A percentile compares a stretch with the other conserved stretches of the same genome.
Conservation (phyloP, 1,284 basidiomycete species). For the Meripilus lineatus region DNA sequence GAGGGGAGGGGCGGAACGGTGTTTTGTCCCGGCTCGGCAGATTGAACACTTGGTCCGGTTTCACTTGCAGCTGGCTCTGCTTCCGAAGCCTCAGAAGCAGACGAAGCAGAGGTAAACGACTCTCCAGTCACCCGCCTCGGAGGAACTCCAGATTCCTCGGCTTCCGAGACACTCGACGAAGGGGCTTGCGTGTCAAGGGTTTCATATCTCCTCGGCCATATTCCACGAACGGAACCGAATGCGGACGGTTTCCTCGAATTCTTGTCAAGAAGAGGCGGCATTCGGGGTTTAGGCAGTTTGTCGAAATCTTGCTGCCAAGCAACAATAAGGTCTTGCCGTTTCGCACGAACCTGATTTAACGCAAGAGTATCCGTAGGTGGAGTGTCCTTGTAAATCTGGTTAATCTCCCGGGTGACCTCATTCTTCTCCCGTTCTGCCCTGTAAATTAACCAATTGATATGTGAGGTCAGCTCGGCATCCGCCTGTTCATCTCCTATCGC, state of each 20-base stretch:
- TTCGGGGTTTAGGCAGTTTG: constrained; percentile 59
- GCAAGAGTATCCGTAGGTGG: constrained; percentile 82
- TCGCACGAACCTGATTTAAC: constrained; percentile 83
- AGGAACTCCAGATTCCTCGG: constrained; percentile 54
- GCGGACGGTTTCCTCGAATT: constrained; percentile 50
- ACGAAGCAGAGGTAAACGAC: constrained; percentile 49
- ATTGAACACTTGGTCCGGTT: not conserved
- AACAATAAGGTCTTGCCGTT: constrained; percentile 92
- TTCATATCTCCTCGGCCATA: constrained; percentile 62
- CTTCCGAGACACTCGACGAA: constrained; percentile 71
- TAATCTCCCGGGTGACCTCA: constrained; percentile 74
- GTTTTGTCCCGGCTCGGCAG: constrained; percentile 7
- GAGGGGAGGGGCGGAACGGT: not conserved
- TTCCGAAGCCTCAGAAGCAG: constrained; percentile 54
- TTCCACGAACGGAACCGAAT: constrained; percentile 63
- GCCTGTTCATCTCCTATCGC: constrained; percentile 69
- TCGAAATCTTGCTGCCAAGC: constrained; percentile 92
- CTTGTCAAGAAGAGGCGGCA: constrained; percentile 40
- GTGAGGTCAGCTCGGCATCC: constrained; percentile 53
- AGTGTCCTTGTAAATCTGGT: constrained; percentile 78
- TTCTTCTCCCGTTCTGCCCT: constrained; percentile 72
- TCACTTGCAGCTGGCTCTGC: constrained; percentile 33
- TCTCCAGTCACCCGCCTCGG: constrained; percentile 46
- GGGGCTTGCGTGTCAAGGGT: constrained; percentile 47
- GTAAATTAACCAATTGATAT: constrained; percentile 64